Conservation (phyloP, 331 rosid species). For the Rosa hybrid region DNA sequence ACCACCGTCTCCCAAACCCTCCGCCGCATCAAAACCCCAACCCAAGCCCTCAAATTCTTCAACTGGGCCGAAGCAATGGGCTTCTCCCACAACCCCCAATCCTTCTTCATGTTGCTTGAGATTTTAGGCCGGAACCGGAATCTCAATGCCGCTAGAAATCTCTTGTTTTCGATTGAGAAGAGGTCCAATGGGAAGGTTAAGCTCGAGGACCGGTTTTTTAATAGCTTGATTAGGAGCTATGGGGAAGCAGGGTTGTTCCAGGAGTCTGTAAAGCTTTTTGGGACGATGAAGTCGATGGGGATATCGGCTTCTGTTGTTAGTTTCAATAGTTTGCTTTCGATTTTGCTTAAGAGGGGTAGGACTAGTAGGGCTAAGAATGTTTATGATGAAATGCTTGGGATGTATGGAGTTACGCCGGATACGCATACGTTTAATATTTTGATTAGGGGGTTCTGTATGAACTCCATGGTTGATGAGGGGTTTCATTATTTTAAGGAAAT, state of each 20-base stretch:
- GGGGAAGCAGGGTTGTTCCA: slow-evolving; percentile 68
- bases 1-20: slow-evolving; percentile 62
- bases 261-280: slow-evolving; percentile 64
- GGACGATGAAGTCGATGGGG: slow-evolving; percentile 54
- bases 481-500: slow-evolving; percentile 59
- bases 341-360: slow-evolving; percentile 69
- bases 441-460: slow-evolving; percentile 78
- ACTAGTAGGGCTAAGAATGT: slow-evolving; percentile 56
- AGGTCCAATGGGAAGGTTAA: slow-evolving; percentile 57
- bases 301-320: slow-evolving; percentile 60
- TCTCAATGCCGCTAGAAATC: slow-evolving; percentile 66
- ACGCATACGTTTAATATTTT: slow-evolving; percentile 57
- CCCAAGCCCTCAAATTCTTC: slow-evolving; percentile 59
- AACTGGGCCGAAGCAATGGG: slow-evolving; percentile 58
- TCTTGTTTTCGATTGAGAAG: slow-evolving; percentile 65
- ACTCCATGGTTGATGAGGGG: slow-evolving; percentile 65
- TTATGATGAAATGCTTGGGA: slow-evolving; percentile 67
- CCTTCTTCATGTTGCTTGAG: slow-evolving; percentile 58
- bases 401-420: slow-evolving; percentile 69
- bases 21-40: slow-evolving; percentile 41
- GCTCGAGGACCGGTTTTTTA: slow-evolving; percentile 63
- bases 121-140: slow-evolving; percentile 51
- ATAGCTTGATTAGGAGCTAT: slow-evolving; percentile 64
- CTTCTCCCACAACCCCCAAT: slow-evolving; percentile 50
- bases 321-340: slow-evolving; percentile 51